Percentiles rank a stretch among this genome's conserved stretches.
These are phyloP conservation scores for Giardia duodenalis DNA, from an alignment of 208 protist species.

Conservation along the genomic window DNA sequence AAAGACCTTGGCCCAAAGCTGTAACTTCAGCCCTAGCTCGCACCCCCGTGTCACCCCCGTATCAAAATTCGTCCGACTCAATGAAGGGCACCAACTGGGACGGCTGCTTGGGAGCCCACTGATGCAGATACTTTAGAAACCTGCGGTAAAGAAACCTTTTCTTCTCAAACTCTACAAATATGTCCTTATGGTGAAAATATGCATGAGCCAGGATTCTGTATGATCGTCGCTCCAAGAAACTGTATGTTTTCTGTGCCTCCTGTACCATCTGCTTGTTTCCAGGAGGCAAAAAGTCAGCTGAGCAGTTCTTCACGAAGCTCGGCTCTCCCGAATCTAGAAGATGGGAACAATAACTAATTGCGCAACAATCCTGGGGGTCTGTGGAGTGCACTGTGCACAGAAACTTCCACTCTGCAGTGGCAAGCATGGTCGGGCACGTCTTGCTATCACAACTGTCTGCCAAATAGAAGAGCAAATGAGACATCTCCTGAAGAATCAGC, in stretches of 20 bases:
- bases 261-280: not conserved
- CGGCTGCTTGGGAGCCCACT: not conserved
- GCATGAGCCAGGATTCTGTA: constrained; percentile 25
- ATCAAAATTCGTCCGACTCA: not conserved
- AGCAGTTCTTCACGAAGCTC: not conserved
- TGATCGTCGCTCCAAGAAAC: not conserved
- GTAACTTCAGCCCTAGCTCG: not conserved
- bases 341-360: constrained; percentile 4
- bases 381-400: constrained; percentile 18
- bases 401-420: constrained; percentile 26
- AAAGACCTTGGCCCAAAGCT: not conserved
- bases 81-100: not conserved
- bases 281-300: not conserved
- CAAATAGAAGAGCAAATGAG: constrained; percentile 15
- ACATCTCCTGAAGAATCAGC: constrained; percentile 7
- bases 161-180: constrained; percentile 5
- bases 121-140: constrained; percentile 17
- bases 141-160: constrained; percentile 8
- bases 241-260: constrained; percentile 16
- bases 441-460: not conserved
- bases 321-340: constrained; percentile 8
- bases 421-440: constrained; percentile 24
- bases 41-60: not conserved
- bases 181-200: constrained; percentile 11
- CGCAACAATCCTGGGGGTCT: constrained; percentile 19